Conservation (phyloP, 257 asterid genomes). For the Nicotiana sylvestris region DNA sequence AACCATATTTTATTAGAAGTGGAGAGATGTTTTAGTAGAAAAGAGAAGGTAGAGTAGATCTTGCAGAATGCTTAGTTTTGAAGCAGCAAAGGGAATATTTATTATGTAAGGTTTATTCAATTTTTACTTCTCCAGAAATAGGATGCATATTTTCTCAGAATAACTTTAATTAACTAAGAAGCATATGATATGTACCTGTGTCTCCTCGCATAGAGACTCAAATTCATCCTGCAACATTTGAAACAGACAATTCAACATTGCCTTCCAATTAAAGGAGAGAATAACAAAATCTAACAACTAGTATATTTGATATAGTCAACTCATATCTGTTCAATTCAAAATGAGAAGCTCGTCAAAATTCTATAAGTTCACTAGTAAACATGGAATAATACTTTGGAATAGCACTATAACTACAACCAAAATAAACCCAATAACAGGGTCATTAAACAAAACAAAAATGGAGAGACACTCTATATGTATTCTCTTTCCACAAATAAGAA, state of each 20-base stretch:
- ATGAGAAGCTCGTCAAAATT: not conserved
- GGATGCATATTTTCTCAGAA: not conserved
- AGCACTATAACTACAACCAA: not conserved
- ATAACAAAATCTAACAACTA: not conserved
- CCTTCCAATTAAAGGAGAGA: not conserved
- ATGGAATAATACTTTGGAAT: not conserved
- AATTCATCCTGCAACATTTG: conserved; percentile 52
- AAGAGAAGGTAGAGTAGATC: not conserved
- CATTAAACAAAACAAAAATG: not conserved
- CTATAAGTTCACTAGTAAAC: not conserved
- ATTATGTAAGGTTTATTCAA: too few species aligned
- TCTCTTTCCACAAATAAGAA: not conserved
- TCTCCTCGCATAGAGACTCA: conserved; percentile 43
- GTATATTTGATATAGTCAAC: not conserved
- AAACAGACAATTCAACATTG: conserved; percentile 8
- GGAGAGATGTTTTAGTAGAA: not conserved
- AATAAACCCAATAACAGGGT: not conserved
- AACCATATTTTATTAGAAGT: not conserved
- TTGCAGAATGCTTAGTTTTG: not conserved
- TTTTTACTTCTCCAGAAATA: too few species aligned
- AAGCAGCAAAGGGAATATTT: not conserved
- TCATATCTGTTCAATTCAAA: not conserved
- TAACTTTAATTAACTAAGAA: not conserved
- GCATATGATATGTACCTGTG: conserved; percentile 40
- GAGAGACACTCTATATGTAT: not conserved